Base-by-base conservation (phyloP, 2,329 filamentous ascomycete genomes). In the Verticillium nonalfalfae region DNA sequence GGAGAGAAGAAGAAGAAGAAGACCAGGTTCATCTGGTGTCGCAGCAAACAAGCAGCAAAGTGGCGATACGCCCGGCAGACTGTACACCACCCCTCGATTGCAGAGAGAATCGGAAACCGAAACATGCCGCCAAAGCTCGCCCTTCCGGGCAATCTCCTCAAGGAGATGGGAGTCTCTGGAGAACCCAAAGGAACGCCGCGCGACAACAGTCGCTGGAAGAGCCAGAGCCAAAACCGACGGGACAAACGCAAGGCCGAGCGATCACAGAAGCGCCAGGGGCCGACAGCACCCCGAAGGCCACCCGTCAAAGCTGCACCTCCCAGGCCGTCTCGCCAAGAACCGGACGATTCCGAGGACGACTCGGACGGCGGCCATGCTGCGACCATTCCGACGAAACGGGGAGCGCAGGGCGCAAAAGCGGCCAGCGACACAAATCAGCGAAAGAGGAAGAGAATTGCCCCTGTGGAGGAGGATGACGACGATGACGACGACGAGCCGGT, bases 211-310 rank as follows among this genome's bases (percentile, higher is more conserved):
- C 60, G 63, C 31, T 65, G 64, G 64, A 64, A 62, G 40, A 64
- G 60, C 26, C 64, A 65, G 33, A 62, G 57, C 3, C 62, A 61
- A n/a, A 62, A 64, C 52, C 81, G 88, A 66, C 90, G 90, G 76
- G 86, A 90, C 60, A 81, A 84, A 62, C 83, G 90, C 61, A 91
- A 88, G 70, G 82, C 82, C 15, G 85, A 90, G 67, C 81, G 90
- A 60, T 76, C 79, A 26, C 79, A 85, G 67, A 90, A 86, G 21
- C 26, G 45, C 6, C 58, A 58, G 15, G 45, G 45, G 13, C 45
- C 45, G n/a, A 52, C 45, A 13, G 45, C 45, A 13, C 45, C 45
- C 4, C 45, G 45, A 52, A 21, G 45, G 21, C n/a, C 45, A 3
- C 45, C 45, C 18, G n/a, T 13, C 45, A 52, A 18, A 52, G 45